phyloP scores from a whole-genome alignment of 257 asterid genomes.

The Solanum pennellii region DNA sequence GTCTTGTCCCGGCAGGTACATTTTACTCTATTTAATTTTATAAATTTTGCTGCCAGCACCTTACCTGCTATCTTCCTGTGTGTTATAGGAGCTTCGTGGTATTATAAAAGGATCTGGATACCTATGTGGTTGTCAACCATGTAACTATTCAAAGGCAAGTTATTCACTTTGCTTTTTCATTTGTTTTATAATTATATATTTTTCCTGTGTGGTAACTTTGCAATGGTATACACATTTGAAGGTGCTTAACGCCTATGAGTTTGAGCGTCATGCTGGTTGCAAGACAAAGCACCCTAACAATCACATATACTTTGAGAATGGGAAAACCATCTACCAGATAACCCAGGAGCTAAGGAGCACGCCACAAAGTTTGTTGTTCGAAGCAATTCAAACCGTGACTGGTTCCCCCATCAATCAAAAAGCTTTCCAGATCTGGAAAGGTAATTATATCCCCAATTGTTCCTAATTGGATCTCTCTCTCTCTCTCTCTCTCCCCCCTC shows the following conservation, averaged over 20 bases:
- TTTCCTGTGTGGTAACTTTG: not conserved
- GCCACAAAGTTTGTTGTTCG: slow-evolving; percentile 59
- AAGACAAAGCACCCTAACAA: slow-evolving; percentile 95
- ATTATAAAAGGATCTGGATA: slow-evolving; percentile 85
- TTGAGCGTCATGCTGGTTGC: slow-evolving; percentile 90
- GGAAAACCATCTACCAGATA: slow-evolving; percentile 86
- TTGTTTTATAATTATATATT: not conserved
- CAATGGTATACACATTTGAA: slow-evolving; percentile 1
- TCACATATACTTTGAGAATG: slow-evolving; percentile 84
- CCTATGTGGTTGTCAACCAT: slow-evolving; percentile 80
- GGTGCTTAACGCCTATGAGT: slow-evolving; percentile 88
- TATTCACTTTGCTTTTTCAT: not conserved
- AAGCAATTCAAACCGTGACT: slow-evolving; percentile 68
- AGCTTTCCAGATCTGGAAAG: slow-evolving; percentile 94
- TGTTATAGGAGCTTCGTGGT: slow-evolving; percentile 65
- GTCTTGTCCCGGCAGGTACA: slow-evolving; percentile 65
- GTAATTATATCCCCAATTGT: slow-evolving; percentile 15
- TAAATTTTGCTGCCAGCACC: not conserved
- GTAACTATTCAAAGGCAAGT: slow-evolving; percentile 75
- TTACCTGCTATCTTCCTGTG: not conserved
- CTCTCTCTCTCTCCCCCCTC: not conserved
- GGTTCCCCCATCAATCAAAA: slow-evolving; percentile 93
- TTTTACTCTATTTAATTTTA: not conserved
- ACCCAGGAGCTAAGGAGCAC: slow-evolving; percentile 92
- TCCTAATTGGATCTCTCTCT: not conserved